Conservation (phyloP, 2,329 filamentous ascomycete species). For the Juglanconis juglandina region DNA sequence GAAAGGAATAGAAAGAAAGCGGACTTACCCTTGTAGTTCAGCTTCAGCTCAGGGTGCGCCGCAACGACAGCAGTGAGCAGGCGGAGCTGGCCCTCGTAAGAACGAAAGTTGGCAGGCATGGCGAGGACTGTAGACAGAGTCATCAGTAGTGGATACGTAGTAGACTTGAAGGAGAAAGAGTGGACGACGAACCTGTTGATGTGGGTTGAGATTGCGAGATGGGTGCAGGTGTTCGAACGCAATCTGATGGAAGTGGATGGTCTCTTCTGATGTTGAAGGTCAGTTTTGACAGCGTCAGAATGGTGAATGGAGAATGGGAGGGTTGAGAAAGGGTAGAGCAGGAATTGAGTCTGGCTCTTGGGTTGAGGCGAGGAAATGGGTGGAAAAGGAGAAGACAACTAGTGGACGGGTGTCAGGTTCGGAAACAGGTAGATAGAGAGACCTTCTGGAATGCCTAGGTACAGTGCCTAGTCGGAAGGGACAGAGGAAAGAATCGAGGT, state of each 20-base stretch:
- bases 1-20: not conserved
- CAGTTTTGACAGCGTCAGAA: not conserved
- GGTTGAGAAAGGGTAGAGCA: not conserved
- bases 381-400: not conserved
- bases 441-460: too few species aligned
- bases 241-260: too few species aligned
- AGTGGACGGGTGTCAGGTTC: too few species aligned
- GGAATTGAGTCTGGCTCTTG: not conserved
- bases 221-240: too few species aligned
- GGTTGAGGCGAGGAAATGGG: not conserved
- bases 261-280: not conserved
- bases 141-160: conserved; percentile 6
- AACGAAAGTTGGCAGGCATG: conserved; percentile 58
- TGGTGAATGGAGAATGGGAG: not conserved
- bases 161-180: not conserved
- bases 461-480: too few species aligned
- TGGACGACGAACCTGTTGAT: not conserved
- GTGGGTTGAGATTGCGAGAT: not conserved
- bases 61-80: conserved; percentile 60
- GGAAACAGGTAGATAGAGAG: too few species aligned
- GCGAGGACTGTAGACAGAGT: conserved; percentile 14
- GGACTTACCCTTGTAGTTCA: conserved; percentile 60
- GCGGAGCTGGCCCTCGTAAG: conserved; percentile 57
- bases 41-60: conserved; percentile 49
- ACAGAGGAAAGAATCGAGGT: too few species aligned